These are phyloP conservation scores for Colletotrichum sp. DNA, from an alignment of 2,329 filamentous ascomycete species.

Conservation along the genomic window DNA sequence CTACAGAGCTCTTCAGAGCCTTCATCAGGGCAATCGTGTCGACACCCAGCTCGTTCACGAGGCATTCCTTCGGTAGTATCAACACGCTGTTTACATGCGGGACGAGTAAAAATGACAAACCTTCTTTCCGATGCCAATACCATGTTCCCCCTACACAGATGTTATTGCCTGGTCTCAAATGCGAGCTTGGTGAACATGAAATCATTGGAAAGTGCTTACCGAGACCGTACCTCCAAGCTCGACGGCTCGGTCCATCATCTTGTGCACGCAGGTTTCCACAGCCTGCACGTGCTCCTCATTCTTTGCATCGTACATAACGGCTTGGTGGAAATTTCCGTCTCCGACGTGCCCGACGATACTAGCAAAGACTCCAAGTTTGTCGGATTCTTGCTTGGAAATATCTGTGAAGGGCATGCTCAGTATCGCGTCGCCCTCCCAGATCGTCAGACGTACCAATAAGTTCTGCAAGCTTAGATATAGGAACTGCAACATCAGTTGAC, in stretches of 20 bases:
- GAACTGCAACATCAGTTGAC: constrained; percentile 84
- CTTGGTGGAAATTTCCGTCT: constrained; percentile 76
- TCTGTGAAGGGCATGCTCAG: constrained; percentile 38
- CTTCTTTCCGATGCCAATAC: constrained; percentile 72
- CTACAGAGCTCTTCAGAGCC: constrained; percentile 65
- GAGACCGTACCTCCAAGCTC: constrained; percentile 76
- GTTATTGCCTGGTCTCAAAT: not conserved
- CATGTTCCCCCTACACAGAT: constrained; percentile 64
- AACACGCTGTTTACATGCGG: not conserved
- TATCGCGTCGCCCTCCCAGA: not conserved
- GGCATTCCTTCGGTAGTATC: constrained; percentile 38
- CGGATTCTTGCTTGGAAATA: constrained; percentile 69
- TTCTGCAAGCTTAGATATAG: constrained; percentile 72
- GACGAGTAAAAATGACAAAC: too few species aligned
- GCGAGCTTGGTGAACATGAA: constrained; percentile 34
- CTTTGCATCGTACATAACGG: constrained; percentile 43
- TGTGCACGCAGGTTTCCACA: constrained; percentile 64
- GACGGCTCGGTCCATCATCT: constrained; percentile 73
- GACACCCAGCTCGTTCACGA: constrained; percentile 67
- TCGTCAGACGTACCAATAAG: constrained; percentile 55
- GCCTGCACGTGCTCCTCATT: constrained; percentile 53
- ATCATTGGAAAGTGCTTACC: constrained; percentile 29
- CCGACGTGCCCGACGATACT: constrained; percentile 75
- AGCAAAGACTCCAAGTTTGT: constrained; percentile 64
- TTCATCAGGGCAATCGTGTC: constrained; percentile 72